Evolutionary conservation across 2,329 filamentous ascomycete species (phyloP).

Genomic region (Fusarium graminum): DNA sequence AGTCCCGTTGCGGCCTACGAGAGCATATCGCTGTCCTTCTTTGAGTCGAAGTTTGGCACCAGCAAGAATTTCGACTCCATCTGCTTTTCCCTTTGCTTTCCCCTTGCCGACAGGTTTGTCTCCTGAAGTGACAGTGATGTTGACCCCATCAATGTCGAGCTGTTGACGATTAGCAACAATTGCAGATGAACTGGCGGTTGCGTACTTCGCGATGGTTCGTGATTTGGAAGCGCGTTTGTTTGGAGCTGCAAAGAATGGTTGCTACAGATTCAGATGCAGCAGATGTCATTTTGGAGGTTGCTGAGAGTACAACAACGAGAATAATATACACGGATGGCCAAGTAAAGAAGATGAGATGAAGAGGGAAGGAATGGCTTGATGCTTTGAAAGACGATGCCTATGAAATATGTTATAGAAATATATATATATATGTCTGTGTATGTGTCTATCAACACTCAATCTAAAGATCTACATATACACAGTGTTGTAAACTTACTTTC

Average conservation of each 20-base stretch:
- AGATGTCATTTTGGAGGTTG: conserved; percentile 57
- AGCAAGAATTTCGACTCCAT: conserved; percentile 75
- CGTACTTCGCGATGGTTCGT: conserved; percentile 70
- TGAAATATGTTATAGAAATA: not conserved
- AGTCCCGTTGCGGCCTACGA: conserved; percentile 84
- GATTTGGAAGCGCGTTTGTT: conserved; percentile 73
- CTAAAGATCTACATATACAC: conserved; percentile 5
- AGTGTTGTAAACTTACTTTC: not conserved
- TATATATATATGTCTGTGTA: no score
- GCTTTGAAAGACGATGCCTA: conserved; percentile 10
- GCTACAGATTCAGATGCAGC: conserved; percentile 64
- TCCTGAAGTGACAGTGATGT: conserved; percentile 71
- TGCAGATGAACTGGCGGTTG: not conserved
- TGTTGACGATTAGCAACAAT: conserved; percentile 46
- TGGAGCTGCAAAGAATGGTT: conserved; percentile 72
- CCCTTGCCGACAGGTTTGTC: conserved; percentile 62
- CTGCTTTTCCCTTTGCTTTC: conserved; percentile 60
- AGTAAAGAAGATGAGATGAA: not conserved
- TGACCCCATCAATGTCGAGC: conserved; percentile 80
- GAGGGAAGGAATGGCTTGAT: not conserved
- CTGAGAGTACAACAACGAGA: not conserved
- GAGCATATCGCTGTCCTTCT: conserved; percentile 78
- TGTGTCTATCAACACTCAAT: conserved; percentile 1
- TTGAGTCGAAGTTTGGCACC: conserved; percentile 80
- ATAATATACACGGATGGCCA: not conserved